Percentiles rank a stretch among this genome's conserved stretches.
Evolutionary conservation across 2,329 filamentous ascomycete species (phyloP).

Genomic region (Diaporthe capsici): DNA sequence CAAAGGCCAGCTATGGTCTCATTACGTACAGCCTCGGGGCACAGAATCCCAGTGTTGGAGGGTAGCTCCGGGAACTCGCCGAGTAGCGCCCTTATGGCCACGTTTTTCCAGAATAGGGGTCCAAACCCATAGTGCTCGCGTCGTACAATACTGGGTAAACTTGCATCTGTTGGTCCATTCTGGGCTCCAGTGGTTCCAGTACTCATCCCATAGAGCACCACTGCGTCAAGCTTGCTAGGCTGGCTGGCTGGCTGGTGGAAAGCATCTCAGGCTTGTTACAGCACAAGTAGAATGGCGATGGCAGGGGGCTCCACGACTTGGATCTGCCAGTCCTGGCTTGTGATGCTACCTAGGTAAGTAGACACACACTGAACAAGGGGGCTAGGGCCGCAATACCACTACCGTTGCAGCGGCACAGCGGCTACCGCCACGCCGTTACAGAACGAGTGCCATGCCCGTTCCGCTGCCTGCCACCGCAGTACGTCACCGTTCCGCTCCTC

Average conservation of each 20-base stretch:
- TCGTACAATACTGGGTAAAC: neutral
- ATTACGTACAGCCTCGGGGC: slow-evolving; percentile 40
- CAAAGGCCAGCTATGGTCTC: neutral
- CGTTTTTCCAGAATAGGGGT: slow-evolving; percentile 41
- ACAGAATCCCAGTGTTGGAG: slow-evolving; percentile 1
- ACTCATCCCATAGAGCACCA: neutral
- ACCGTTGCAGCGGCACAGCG: slow-evolving; percentile 5
- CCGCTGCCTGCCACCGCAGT: neutral
- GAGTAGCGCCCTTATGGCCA: slow-evolving; percentile 32
- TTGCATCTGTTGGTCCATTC: neutral
- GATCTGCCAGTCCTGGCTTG: slow-evolving; percentile 7
- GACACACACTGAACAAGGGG: slow-evolving; percentile 1
- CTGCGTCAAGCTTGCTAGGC: neutral
- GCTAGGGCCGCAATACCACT: neutral
- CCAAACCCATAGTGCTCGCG: slow-evolving; percentile 22
- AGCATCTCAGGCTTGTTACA: neutral
- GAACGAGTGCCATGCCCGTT: neutral
- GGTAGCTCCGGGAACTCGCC: slow-evolving; percentile 36
- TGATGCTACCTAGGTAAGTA: neutral
- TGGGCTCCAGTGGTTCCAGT: neutral
- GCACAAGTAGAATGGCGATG: neutral
- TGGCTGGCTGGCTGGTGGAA: slow-evolving; percentile 10
- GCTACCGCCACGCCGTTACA: slow-evolving; percentile 5
- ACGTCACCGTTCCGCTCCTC: neutral
- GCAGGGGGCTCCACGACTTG: slow-evolving; percentile 8